Evolutionary conservation across 2,329 filamentous ascomycete species (phyloP).

Genomic region (Trichoderma afroharzianum): DNA sequence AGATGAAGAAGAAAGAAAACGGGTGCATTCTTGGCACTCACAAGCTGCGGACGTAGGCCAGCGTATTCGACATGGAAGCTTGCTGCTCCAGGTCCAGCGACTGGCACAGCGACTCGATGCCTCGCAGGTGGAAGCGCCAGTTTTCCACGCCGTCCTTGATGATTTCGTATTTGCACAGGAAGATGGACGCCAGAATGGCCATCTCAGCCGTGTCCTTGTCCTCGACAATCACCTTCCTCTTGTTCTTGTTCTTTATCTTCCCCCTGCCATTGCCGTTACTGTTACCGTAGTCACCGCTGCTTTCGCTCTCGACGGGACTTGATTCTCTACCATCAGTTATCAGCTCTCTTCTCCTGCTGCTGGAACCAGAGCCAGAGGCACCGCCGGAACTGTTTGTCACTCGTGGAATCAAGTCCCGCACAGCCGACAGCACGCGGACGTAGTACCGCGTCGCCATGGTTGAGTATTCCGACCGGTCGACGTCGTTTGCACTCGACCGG

Average conservation of each 20-base stretch:
- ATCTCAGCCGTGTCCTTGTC: constrained; percentile 1
- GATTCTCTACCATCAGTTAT: neutral
- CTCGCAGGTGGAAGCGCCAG: constrained; percentile 6
- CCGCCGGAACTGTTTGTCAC: neutral
- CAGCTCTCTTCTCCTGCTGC: neutral
- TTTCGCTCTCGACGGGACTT: neutral
- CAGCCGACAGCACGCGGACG: constrained; percentile 6
- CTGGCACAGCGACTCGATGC: constrained; percentile 7
- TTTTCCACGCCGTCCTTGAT: constrained; percentile 11
- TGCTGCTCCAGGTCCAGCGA: neutral
- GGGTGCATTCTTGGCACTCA: neutral
- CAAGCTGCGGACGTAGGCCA: constrained; percentile 13
- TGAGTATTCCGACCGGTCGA: neutral
- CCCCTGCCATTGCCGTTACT: neutral
- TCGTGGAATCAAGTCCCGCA: constrained; percentile 4
- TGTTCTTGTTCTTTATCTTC: neutral
- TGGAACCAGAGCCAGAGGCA: neutral
- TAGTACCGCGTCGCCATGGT: constrained; percentile 10
- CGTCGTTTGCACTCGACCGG: neutral
- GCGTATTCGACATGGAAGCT: constrained; percentile 3
- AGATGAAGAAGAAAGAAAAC: no score
- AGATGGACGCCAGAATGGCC: constrained; percentile 10
- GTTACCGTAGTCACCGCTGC: neutral
- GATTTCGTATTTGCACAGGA: constrained; percentile 16
- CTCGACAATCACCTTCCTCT: neutral